Evolutionary conservation across 2,329 filamentous ascomycete genomes (phyloP).

Genomic region (Calonectria pseudoreteaudii): DNA sequence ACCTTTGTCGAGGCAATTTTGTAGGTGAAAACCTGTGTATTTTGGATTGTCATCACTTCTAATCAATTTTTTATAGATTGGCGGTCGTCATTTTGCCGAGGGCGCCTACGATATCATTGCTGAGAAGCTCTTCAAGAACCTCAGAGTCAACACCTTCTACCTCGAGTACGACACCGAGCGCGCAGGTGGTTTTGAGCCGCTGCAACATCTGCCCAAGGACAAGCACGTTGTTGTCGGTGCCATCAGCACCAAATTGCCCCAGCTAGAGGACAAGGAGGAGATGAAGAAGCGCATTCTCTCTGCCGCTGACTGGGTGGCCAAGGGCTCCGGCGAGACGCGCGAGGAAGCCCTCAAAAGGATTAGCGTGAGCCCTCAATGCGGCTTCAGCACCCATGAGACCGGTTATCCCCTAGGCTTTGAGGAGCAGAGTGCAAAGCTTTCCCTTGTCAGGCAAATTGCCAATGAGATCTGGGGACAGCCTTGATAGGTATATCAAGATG

Average conservation of each 20-base stretch:
- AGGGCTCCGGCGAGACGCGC: slow-evolving; percentile 72
- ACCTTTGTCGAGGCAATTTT: slow-evolving; percentile 79
- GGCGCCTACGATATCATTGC: slow-evolving; percentile 76
- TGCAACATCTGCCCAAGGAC: slow-evolving; percentile 68
- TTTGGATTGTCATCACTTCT: neutral
- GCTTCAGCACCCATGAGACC: slow-evolving; percentile 79
- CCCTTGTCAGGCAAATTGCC: slow-evolving; percentile 77
- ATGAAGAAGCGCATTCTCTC: slow-evolving; percentile 69
- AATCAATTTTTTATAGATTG: slow-evolving; percentile 53
- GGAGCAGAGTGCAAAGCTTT: slow-evolving; percentile 80
- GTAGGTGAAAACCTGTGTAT: slow-evolving; percentile 2
- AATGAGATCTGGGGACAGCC: slow-evolving; percentile 74
- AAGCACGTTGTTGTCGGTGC: slow-evolving; percentile 74
- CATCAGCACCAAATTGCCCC: slow-evolving; percentile 71
- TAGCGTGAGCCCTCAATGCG: slow-evolving; percentile 77
- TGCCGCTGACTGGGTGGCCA: slow-evolving; percentile 76
- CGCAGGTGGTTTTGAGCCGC: slow-evolving; percentile 74
- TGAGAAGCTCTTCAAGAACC: slow-evolving; percentile 71
- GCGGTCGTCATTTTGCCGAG: slow-evolving; percentile 74
- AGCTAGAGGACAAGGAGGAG: slow-evolving; percentile 72
- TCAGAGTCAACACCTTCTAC: slow-evolving; percentile 76
- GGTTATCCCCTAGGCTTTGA: slow-evolving; percentile 77
- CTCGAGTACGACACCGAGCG: slow-evolving; percentile 76
- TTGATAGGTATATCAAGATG: slow-evolving; percentile 16
- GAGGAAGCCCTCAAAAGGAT: slow-evolving; percentile 78